Evolutionary conservation across 1,284 basidiomycete species (phyloP).

Genomic region (Cryptococcus amylolentus): DNA sequence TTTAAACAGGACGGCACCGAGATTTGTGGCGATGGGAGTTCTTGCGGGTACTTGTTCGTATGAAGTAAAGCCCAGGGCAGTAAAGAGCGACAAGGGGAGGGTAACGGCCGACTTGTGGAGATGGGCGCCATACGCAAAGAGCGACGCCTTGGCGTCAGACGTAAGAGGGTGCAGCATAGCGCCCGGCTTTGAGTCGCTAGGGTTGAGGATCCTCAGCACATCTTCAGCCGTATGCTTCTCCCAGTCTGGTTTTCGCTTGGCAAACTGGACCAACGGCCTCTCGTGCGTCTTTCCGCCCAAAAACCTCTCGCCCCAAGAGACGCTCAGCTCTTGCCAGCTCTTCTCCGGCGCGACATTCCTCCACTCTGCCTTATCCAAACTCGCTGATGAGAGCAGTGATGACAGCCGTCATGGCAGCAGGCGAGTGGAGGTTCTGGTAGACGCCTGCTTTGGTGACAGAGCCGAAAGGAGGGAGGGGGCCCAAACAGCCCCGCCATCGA

Average conservation of each 20-base stretch:
- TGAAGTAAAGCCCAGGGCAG: slow-evolving; percentile 13
- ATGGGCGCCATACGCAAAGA: slow-evolving; percentile 52
- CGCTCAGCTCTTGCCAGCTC: slow-evolving; percentile 31
- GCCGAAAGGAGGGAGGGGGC: slow-evolving; percentile 43
- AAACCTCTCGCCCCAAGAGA: slow-evolving; percentile 38
- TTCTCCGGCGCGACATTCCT: slow-evolving; percentile 8
- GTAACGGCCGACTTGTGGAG: slow-evolving; percentile 33
- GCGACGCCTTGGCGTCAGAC: slow-evolving; percentile 28
- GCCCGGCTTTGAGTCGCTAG: slow-evolving; percentile 53
- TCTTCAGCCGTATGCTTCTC: slow-evolving; percentile 44
- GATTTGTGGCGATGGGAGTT: slow-evolving; percentile 47
- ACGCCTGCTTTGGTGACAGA: slow-evolving; percentile 49
- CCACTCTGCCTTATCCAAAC: slow-evolving; percentile 7
- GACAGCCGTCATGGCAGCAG: slow-evolving; percentile 45
- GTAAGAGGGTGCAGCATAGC: slow-evolving; percentile 45
- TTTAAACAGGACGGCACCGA: slow-evolving; percentile 52
- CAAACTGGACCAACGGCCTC: slow-evolving; percentile 48
- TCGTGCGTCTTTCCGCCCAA: slow-evolving; percentile 46
- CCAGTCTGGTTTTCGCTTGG: slow-evolving; percentile 41
- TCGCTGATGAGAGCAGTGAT: slow-evolving; percentile 47
- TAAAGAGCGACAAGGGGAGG: slow-evolving; percentile 24
- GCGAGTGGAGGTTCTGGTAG: slow-evolving; percentile 50
- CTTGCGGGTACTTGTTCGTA: slow-evolving; percentile 37
- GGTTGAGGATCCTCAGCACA: slow-evolving; percentile 45
- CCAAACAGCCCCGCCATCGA: slow-evolving; percentile 53